phyloP scores from a whole-genome alignment of 108 stramenopile species.

The Mediolabrus comicus region DNA sequence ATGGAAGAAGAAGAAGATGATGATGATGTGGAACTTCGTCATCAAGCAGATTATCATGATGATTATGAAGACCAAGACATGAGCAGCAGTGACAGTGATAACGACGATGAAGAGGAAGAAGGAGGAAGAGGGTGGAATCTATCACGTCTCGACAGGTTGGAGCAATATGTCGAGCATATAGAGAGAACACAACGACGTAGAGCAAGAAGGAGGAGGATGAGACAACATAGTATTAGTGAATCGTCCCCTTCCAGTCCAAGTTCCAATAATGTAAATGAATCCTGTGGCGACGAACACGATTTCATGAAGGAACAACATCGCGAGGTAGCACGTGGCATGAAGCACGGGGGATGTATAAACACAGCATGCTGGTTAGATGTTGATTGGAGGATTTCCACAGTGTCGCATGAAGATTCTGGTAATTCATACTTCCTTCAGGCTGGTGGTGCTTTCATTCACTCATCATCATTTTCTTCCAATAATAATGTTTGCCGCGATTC shows the following conservation, averaged over 20 bases:
- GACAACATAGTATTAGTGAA: neutral
- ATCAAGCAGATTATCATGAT: slow-evolving; percentile 3
- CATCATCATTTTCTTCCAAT: slow-evolving; percentile 38
- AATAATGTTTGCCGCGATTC: neutral
- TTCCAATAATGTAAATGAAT: neutral
- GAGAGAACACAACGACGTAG: slow-evolving; percentile 1
- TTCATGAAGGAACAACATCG: neutral
- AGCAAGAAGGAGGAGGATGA: neutral
- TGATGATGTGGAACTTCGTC: slow-evolving; percentile 5
- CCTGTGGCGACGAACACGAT: neutral
- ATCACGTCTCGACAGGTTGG: neutral
- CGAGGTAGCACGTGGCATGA: slow-evolving; percentile 49
- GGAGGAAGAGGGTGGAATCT: slow-evolving; percentile 6
- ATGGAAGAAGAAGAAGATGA: slow-evolving; percentile 10
- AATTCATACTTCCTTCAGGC: neutral
- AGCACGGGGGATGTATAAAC: slow-evolving; percentile 83
- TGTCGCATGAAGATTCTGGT: slow-evolving; percentile 23
- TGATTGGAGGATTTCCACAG: slow-evolving; percentile 68
- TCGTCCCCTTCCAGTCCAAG: neutral
- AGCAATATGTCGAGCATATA: neutral
- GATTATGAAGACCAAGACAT: slow-evolving; percentile 6
- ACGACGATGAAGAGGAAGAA: neutral
- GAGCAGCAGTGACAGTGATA: neutral
- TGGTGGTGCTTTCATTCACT: slow-evolving; percentile 2
- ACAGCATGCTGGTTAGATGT: slow-evolving; percentile 81